Conservation (phyloP, 257 asterid species). For the Rehmannia glutinosa region DNA sequence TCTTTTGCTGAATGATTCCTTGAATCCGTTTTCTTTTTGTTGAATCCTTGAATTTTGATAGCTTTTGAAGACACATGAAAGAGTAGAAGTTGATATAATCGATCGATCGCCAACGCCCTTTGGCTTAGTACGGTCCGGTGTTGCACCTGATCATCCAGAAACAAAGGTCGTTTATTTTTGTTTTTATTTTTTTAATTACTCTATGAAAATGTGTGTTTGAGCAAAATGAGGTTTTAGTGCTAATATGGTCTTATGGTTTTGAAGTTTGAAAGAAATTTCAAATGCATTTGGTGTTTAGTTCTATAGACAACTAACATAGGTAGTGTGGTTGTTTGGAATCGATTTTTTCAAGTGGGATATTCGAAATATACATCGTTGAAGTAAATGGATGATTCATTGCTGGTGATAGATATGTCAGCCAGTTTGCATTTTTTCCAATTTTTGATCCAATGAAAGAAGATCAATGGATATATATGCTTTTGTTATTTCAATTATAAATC, state of each 20-base stretch:
- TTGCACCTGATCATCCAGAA: slow-evolving; percentile 96
- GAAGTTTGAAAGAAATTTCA: neutral
- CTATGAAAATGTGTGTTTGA: neutral
- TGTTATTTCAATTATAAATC: slow-evolving; percentile 41
- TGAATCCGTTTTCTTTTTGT: neutral
- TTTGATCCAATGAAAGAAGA: neutral
- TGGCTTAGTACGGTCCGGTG: slow-evolving; percentile 92
- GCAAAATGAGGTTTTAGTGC: neutral
- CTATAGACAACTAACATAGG: no score
- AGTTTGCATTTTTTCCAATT: neutral
- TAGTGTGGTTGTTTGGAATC: neutral
- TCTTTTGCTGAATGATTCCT: neutral
- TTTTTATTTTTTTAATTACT: neutral
- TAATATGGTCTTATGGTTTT: neutral
- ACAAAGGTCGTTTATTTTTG: slow-evolving; percentile 53
- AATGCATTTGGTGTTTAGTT: slow-evolving; percentile 19
- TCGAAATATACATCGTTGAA: neutral
- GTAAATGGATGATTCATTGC: slow-evolving; percentile 13
- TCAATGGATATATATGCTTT: slow-evolving; percentile 37
- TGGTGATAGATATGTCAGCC: neutral
- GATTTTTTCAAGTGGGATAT: neutral
- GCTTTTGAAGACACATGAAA: slow-evolving; percentile 69
- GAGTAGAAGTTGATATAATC: slow-evolving; percentile 73
- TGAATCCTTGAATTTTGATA: slow-evolving; percentile 16
- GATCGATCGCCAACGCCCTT: slow-evolving; percentile 89